phyloP scores from a whole-genome alignment of 139 green algal species.

The Spirogloea muscicola region DNA sequence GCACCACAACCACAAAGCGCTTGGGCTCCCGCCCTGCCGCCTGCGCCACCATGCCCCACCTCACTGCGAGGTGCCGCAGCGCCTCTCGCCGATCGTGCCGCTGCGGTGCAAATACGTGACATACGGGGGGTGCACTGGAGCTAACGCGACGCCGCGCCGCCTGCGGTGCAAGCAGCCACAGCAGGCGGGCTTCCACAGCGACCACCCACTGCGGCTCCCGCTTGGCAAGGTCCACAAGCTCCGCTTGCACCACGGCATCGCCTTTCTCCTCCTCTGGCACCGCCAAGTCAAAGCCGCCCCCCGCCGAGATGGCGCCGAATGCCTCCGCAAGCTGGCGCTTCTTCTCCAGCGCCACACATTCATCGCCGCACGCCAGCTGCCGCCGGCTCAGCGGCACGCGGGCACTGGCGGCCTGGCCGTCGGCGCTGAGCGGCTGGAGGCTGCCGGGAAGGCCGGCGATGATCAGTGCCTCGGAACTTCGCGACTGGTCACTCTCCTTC shows the following conservation, averaged over 20 bases:
- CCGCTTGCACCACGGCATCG: background rate
- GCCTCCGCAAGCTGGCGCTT: constrained; percentile 26
- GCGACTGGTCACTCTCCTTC: constrained; percentile 26
- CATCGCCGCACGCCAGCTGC: constrained; percentile 42
- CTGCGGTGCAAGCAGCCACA: background rate
- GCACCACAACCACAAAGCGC: constrained; percentile 37
- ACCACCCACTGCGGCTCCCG: constrained; percentile 25
- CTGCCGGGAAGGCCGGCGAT: background rate
- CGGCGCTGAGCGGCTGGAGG: constrained; percentile 1
- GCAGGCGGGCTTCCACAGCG: constrained; percentile 23
- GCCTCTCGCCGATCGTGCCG: constrained; percentile 2
- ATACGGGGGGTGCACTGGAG: background rate
- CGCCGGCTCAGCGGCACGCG: constrained; percentile 22
- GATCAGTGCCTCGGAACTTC: background rate
- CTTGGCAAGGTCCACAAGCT: constrained; percentile 1
- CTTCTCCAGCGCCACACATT: constrained; percentile 34
- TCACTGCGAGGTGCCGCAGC: constrained; percentile 24
- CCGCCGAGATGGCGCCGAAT: constrained; percentile 6
- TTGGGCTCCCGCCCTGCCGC: constrained; percentile 26
- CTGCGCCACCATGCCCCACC: constrained; percentile 7
- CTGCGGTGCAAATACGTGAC: constrained; percentile 36
- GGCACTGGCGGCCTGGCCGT: background rate
- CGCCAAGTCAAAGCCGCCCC: background rate
- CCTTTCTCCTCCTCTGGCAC: background rate
- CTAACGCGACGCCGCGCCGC: background rate